Evolutionary conservation across 2,329 filamentous ascomycete genomes (phyloP), one percentile per base, ranked within the genome.

Genomic region (Cladophialophora immunda): DNA sequence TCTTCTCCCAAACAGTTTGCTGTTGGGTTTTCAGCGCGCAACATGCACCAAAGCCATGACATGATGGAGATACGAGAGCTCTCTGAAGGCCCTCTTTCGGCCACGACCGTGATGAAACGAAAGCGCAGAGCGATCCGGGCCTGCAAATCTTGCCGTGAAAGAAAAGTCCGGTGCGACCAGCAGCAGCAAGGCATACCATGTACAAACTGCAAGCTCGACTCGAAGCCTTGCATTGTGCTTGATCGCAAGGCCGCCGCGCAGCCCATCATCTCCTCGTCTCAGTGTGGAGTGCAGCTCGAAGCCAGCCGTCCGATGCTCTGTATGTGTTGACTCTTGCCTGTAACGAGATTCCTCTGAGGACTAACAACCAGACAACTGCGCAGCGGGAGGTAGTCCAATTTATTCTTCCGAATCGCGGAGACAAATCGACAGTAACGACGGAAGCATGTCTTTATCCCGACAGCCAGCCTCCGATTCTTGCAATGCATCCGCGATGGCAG

Each of bases 111-210:
- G 38, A 41, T 41, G 17, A 41, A 41, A 41, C 38, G 38, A 19
- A 41, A 41, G 38, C 38, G 38, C 38, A 15, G 38, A n/a, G 38
- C 38, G 1, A 41, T 41, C 38, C 38, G 38, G 17, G 38, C 38
- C 5, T 41, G 38, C 11, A 41, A 19, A 41, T 41, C 38, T 41
- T 41, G 38, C 38, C 38, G 38, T 41, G 38, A 41, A 41, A 41
- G 38, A 41, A 41, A 41, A 41, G 38, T 41, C 38, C 38, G 38
- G 38, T 41, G 38, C 17, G 38, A 41, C 38, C 38, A 41, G 38
- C 38, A 41, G 38, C 38, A 41, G n/a, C 38, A 41, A 41, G 38
- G 38, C 38, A 41, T 41, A 41, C 38, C 38, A 41, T 41, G 38
- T 19, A 41, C 38, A 41, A 41, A 41, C 17, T 41, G 38, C 38